phyloP scores from a whole-genome alignment of 2,329 filamentous ascomycete species.

The Diplodia sapinea region DNA sequence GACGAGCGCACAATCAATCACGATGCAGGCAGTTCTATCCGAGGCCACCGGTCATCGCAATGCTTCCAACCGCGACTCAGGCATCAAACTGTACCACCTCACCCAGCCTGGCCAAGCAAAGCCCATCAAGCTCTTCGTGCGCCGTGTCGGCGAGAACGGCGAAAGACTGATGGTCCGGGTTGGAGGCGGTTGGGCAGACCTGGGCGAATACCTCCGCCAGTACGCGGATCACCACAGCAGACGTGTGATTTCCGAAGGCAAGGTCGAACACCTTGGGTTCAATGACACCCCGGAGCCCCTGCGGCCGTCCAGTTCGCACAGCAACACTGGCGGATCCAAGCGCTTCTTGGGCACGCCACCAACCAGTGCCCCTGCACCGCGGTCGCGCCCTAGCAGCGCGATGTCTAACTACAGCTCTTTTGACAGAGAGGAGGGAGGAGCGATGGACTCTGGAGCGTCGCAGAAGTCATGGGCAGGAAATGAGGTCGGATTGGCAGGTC shows the following conservation, averaged over 20 bases:
- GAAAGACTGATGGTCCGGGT: slow-evolving; percentile 98
- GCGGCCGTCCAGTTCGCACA: slow-evolving; percentile 28
- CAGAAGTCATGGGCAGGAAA: slow-evolving; percentile 46
- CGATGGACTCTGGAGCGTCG: slow-evolving; percentile 38
- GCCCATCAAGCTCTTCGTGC: slow-evolving; percentile 93
- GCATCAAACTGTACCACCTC: slow-evolving; percentile 91
- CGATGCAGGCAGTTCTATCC: slow-evolving; percentile 45
- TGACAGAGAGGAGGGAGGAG: slow-evolving; percentile 30
- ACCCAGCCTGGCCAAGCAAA: slow-evolving; percentile 81
- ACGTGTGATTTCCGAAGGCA: slow-evolving; percentile 63
- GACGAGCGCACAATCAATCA: slow-evolving; percentile 34
- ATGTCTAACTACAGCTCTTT: slow-evolving; percentile 23
- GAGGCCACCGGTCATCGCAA: slow-evolving; percentile 44
- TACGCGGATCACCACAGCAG: slow-evolving; percentile 91
- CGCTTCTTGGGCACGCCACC: slow-evolving; percentile 17
- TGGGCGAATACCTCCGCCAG: slow-evolving; percentile 92
- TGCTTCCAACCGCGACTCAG: slow-evolving; percentile 52
- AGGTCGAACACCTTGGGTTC: slow-evolving; percentile 62
- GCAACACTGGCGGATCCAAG: slow-evolving; percentile 15
- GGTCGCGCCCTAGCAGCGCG: slow-evolving; percentile 27
- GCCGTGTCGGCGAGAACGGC: slow-evolving; percentile 85
- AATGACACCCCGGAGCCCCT: slow-evolving; percentile 34
- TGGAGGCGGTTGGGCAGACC: slow-evolving; percentile 96
- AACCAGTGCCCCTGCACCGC: slow-evolving; percentile 3
- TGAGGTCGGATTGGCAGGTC: slow-evolving; percentile 72